Evolutionary conservation across 2,329 filamentous ascomycete species (phyloP).

Genomic region (Fusarium sp.): DNA sequence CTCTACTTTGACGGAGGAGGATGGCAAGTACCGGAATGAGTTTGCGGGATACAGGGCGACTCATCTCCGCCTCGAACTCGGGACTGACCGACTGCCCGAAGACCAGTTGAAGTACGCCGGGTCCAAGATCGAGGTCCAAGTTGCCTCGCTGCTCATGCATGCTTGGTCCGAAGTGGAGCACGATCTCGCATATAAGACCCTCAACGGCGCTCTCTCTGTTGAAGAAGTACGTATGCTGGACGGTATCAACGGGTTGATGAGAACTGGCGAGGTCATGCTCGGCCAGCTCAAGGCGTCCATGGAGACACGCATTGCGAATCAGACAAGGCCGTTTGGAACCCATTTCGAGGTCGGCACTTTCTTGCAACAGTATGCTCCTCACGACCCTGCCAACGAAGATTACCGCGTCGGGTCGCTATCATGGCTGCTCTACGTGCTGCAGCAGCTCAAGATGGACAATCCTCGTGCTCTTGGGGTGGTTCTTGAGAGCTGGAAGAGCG

Average conservation of each 20-base stretch:
- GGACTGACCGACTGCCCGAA: background rate
- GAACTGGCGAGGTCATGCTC: conserved; percentile 9
- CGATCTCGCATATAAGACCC: conserved; percentile 11
- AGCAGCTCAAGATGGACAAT: background rate
- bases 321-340: background rate
- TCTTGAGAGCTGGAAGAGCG: background rate
- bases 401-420: background rate
- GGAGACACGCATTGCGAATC: conserved; percentile 2
- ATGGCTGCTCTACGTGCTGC: background rate
- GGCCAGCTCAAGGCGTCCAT: conserved; percentile 7
- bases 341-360: background rate
- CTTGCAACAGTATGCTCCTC: background rate
- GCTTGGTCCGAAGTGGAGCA: conserved; percentile 17
- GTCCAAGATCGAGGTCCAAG: conserved; percentile 12
- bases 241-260: conserved; percentile 7
- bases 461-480: background rate
- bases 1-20: background rate
- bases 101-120: background rate
- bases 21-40: background rate
- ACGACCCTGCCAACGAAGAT: background rate
- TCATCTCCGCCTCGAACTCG: background rate
- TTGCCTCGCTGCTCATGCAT: conserved; percentile 12
- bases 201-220: background rate
- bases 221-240: conserved; percentile 9
- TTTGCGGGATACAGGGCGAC: background rate